phyloP scores from a whole-genome alignment of 2,329 filamentous ascomycete genomes.

The Aspergillus pseudoviridinutans region DNA sequence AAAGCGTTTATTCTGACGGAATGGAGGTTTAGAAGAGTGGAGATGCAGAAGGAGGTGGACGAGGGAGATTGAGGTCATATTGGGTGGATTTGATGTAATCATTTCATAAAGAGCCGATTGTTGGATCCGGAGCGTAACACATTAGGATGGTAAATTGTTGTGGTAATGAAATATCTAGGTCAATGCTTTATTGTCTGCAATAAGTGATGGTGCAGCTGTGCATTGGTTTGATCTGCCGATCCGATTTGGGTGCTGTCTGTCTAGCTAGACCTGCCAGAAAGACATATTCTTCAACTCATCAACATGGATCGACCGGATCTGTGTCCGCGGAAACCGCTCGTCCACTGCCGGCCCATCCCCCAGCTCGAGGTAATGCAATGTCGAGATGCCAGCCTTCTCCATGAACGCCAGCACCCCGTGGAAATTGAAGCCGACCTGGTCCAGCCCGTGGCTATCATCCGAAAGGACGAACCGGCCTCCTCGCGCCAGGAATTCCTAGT shows the following conservation, averaged over 20 bases:
- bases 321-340: constrained; percentile 35
- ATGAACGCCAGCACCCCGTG: constrained; percentile 66
- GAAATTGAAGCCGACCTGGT: constrained; percentile 86
- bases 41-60: background rate
- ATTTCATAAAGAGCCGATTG: background rate
- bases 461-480: constrained; percentile 84
- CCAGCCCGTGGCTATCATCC: constrained; percentile 88
- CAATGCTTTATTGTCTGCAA: background rate
- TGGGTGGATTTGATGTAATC: background rate
- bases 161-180: background rate
- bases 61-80: background rate
- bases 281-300: constrained; percentile 32
- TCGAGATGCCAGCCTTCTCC: constrained; percentile 43
- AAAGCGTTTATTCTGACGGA: background rate
- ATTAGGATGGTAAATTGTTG: background rate
- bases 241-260: background rate
- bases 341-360: constrained; percentile 24
- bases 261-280: constrained; percentile 24
- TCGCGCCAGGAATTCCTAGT: constrained; percentile 64
- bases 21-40: background rate
- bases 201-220: background rate
- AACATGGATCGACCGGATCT: constrained; percentile 26
- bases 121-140: background rate
- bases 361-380: constrained; percentile 36
- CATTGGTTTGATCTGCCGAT: background rate